phyloP scores from a whole-genome alignment of 1,284 basidiomycete genomes.

The Tranzscheliella williamsii region DNA sequence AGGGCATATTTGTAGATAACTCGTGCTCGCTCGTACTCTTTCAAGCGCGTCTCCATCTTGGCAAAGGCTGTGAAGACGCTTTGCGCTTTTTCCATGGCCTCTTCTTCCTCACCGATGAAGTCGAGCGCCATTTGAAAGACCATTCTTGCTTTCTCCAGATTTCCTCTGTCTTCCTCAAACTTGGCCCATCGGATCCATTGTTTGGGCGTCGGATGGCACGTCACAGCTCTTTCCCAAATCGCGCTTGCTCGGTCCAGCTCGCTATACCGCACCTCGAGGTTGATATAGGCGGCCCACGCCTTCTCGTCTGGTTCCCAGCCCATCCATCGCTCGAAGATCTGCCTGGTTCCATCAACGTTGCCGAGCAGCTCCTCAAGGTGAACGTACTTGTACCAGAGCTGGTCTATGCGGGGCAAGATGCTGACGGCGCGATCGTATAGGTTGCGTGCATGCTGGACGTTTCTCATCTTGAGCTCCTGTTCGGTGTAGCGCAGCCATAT shows the following conservation, averaged over 20 bases:
- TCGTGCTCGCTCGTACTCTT: slow-evolving; percentile 93
- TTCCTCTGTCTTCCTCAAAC: slow-evolving; percentile 88
- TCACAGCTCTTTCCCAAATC: slow-evolving; percentile 94
- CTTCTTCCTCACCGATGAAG: slow-evolving; percentile 96
- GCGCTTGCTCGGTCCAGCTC: slow-evolving; percentile 88
- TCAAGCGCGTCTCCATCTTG: slow-evolving; percentile 93
- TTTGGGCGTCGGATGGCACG: slow-evolving; percentile 86
- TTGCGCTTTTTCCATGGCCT: slow-evolving; percentile 95
- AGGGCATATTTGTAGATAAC: slow-evolving; percentile 98
- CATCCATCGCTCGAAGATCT: slow-evolving; percentile 99
- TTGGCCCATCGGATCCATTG: slow-evolving; percentile 97
- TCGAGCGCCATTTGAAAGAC: slow-evolving; percentile 96
- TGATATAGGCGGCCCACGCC: slow-evolving; percentile 99
- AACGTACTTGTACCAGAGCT: slow-evolving; percentile 93
- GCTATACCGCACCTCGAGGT: slow-evolving; percentile 85
- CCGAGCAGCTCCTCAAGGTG: slow-evolving; percentile 96
- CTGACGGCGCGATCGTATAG: slow-evolving; percentile 95
- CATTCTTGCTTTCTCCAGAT: slow-evolving; percentile 81
- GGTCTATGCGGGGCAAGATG: slow-evolving; percentile 87
- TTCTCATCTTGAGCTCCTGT: slow-evolving; percentile 94
- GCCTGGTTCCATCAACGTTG: slow-evolving; percentile 90
- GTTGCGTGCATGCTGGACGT: slow-evolving; percentile 95
- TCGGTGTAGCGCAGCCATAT: slow-evolving; percentile 97
- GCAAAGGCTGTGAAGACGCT: slow-evolving; percentile 94
- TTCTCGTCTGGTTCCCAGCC: slow-evolving; percentile 99